Percentiles rank a stretch among this genome's conserved stretches.
Evolutionary conservation across 495 filamentous ascomycete genomes (phyloP).

Genomic region (Penicillium lividum): DNA sequence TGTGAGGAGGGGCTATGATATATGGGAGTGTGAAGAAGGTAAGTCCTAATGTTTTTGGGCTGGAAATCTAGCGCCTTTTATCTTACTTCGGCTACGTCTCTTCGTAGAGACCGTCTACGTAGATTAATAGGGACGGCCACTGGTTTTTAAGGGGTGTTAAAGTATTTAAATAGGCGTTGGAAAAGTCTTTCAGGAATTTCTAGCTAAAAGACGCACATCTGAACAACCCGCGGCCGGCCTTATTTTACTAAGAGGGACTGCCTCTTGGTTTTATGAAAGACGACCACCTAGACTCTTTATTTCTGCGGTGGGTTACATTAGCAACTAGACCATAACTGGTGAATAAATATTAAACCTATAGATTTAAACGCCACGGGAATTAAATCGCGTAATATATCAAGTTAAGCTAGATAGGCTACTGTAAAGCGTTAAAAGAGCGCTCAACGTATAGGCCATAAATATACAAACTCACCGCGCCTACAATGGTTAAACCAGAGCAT

Average conservation of each 20-base stretch:
- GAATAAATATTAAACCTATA: background rate
- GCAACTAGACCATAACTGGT: background rate
- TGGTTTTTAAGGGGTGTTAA: background rate
- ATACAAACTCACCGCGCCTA: too few species aligned
- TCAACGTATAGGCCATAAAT: background rate
- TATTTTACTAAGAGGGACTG: slow-evolving; percentile 1
- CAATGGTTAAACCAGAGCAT: background rate
- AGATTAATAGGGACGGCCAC: background rate
- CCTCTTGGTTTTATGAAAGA: background rate
- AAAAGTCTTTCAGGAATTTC: background rate
- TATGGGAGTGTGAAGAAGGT: background rate
- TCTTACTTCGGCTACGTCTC: background rate
- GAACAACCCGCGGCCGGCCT: slow-evolving; percentile 2
- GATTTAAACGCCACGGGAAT: background rate
- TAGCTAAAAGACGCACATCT: background rate
- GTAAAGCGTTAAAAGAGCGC: slow-evolving; percentile 1
- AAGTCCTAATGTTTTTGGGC: background rate
- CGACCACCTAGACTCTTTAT: too few species aligned
- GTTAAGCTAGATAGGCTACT: background rate
- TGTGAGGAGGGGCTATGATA: too few species aligned
- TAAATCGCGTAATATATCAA: background rate
- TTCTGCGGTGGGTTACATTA: slow-evolving; percentile 1
- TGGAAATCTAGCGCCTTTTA: background rate
- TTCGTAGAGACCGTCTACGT: background rate
- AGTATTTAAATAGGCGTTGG: background rate